These are phyloP conservation scores for Litsea cubeba DNA, from an alignment of 164 flowering plant genomes.

Conservation along the genomic window DNA sequence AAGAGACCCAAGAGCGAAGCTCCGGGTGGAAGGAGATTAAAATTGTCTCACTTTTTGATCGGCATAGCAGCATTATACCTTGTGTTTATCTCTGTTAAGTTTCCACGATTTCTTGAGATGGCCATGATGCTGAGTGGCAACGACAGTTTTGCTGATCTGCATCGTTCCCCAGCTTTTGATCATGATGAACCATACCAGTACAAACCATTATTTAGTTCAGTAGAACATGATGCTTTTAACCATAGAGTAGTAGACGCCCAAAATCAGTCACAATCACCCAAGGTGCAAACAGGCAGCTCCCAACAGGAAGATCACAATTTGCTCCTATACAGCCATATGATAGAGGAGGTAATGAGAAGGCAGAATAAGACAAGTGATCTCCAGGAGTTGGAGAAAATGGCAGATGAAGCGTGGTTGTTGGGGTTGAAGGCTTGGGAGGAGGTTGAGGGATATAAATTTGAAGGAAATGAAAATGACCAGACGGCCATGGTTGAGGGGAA, in stretches of 20 bases:
- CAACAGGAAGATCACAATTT: constrained; percentile 33
- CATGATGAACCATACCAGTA: constrained; percentile 27
- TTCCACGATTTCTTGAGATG: constrained; percentile 57
- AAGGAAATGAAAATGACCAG: constrained; percentile 19
- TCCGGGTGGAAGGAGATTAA: constrained; percentile 50
- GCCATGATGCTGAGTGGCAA: constrained; percentile 47
- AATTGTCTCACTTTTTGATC: constrained; percentile 55
- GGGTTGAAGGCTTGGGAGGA: constrained; percentile 91
- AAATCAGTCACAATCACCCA: constrained; percentile 34
- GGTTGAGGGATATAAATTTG: constrained; percentile 24
- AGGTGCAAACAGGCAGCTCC: constrained; percentile 21
- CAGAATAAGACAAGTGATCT: constrained; percentile 40
- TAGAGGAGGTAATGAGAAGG: constrained; percentile 48
- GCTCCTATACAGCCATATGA: constrained; percentile 57
- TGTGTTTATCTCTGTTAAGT: constrained; percentile 60
- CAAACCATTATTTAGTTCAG: constrained; percentile 35
- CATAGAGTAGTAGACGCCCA: constrained; percentile 49
- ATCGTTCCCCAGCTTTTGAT: constrained; percentile 8
- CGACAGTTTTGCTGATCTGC: constrained; percentile 27
- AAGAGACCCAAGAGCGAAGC: constrained; percentile 8
- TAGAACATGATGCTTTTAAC: constrained; percentile 47
- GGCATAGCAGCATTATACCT: constrained; percentile 60
- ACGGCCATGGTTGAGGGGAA: constrained; percentile 46
- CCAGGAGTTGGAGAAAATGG: constrained; percentile 74
- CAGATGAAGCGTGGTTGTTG: constrained; percentile 86